Conservation (phyloP, 2,329 filamentous ascomycete species). For the Ophiostoma sp. region DNA sequence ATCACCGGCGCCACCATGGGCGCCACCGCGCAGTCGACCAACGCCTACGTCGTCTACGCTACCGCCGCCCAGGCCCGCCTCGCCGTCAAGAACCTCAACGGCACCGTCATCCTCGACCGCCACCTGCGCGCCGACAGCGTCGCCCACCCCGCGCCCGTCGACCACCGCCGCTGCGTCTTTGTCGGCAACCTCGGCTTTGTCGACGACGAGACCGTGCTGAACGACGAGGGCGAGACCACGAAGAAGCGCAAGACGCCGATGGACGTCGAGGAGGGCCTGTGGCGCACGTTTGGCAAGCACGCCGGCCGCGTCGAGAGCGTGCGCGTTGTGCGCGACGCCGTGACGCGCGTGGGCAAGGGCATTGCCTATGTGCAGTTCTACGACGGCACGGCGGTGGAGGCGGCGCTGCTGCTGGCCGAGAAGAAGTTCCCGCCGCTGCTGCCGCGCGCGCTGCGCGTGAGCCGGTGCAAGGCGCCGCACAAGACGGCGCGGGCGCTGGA, state of each 20-base stretch:
- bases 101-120: constrained; percentile 73
- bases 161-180: constrained; percentile 88
- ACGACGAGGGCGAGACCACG: constrained; percentile 45
- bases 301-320: constrained; percentile 87
- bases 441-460: constrained; percentile 80
- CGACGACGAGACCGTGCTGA: constrained; percentile 73
- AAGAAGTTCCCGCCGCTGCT: constrained; percentile 94
- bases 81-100: constrained; percentile 74
- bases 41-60: constrained; percentile 89
- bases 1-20: constrained; percentile 88
- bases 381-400: constrained; percentile 81
- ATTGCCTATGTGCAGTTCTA: constrained; percentile 97
- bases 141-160: constrained; percentile 75
- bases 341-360: constrained; percentile 90
- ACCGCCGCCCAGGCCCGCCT: constrained; percentile 68
- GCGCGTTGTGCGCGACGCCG: constrained; percentile 80
- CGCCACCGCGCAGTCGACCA: constrained; percentile 84
- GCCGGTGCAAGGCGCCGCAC: constrained; percentile 70
- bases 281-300: constrained; percentile 68
- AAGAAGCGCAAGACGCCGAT: constrained; percentile 63
- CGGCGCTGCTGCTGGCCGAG: constrained; percentile 79
- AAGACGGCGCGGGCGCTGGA: constrained; percentile 53
- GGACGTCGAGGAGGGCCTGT: constrained; percentile 89
- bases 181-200: constrained; percentile 96
- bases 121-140: constrained; percentile 89